Evolutionary conservation across 2,329 filamentous ascomycete genomes (phyloP), one percentile per base, ranked within the genome.

Genomic region (Ilyonectria destructans): DNA sequence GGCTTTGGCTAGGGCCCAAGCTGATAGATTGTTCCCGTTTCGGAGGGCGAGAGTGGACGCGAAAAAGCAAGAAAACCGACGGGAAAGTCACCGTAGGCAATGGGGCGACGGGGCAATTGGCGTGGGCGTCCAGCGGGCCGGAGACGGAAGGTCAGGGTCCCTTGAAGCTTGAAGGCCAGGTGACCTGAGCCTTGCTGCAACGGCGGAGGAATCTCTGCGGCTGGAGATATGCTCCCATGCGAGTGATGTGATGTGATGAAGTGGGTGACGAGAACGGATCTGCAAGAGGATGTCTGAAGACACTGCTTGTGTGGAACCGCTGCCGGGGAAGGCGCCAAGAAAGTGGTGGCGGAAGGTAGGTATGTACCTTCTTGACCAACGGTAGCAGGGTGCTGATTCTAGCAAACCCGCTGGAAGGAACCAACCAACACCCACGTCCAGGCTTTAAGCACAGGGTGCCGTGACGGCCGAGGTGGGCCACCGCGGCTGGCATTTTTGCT

Each of bases 41-140:
- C 26, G 37, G 56, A 15, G n/a, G 7, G 12, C 19, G 46, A 48
- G 60, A 35, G 33, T 60, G 33, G 57, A 58, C 23, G 19, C 15
- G 48, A 66, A 67, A 69, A 68, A 70, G 61, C 58, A 68, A 64
- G 63, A 58, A 58, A 23, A 52, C 29, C 52, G 43, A 62, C 46
- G 35, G 45, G 58, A 56, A 49, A 65, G 21, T 35, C 19, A 48
- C 45, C 58, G 46, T 26, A 46, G 57, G 49, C 12, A 46, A 55
- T 37, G 52, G 21, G 37, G 46, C 23, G 33, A 52, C 23, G 58
- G 58, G 51, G 37, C 48, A 19, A 15, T 17, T 52, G 35, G 37
- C n/a, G 40, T 55, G 65, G 48, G 52, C 37, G 45, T 40, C 61
- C 61, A 58, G 46, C 61, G 61, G 61, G 54, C 9, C 45, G 61